Conservation (phyloP, 2,329 filamentous ascomycete genomes). For the Alternaria sp. region DNA sequence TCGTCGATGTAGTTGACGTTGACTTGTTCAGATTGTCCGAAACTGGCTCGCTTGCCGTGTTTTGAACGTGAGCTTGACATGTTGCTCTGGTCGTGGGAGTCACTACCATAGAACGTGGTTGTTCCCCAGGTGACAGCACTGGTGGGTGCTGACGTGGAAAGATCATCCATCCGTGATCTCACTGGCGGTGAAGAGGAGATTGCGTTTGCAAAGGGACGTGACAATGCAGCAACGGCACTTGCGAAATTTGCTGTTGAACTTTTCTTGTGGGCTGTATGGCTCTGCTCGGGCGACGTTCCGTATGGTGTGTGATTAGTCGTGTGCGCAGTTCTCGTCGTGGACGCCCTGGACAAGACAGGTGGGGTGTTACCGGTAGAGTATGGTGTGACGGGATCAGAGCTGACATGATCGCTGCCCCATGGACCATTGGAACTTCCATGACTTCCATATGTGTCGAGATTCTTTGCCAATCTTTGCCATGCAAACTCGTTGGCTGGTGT, state of each 20-base stretch:
- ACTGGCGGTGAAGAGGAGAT: conserved; percentile 51
- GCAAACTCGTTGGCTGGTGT: conserved; percentile 42
- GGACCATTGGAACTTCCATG: conserved; percentile 61
- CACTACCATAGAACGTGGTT: conserved; percentile 51
- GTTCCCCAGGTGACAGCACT: conserved; percentile 58
- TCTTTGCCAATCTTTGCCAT: conserved; percentile 41
- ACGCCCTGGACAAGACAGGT: conserved; percentile 54
- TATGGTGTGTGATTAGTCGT: conserved; percentile 52
- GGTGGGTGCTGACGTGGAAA: conserved; percentile 53
- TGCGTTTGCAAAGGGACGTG: conserved; percentile 51
- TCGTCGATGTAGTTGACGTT: conserved; percentile 43
- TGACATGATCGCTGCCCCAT: conserved; percentile 53
- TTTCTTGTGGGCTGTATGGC: conserved; percentile 41
- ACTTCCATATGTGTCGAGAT: conserved; percentile 55
- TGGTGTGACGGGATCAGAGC: conserved; percentile 58
- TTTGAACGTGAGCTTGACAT: conserved; percentile 42
- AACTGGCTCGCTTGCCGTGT: conserved; percentile 51
- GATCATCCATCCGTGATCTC: conserved; percentile 47
- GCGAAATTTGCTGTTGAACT: conserved; percentile 50
- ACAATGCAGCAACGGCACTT: conserved; percentile 51
- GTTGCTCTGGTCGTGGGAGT: conserved; percentile 38
- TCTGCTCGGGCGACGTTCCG: conserved; percentile 54
- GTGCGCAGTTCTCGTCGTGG: conserved; percentile 44
- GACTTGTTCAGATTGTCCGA: conserved; percentile 43
- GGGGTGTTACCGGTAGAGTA: conserved; percentile 63